Evolutionary conservation across 805 yeast genomes (phyloP), one percentile per base, ranked within the genome.

Genomic region (Metschnikowia cubensis): DNA sequence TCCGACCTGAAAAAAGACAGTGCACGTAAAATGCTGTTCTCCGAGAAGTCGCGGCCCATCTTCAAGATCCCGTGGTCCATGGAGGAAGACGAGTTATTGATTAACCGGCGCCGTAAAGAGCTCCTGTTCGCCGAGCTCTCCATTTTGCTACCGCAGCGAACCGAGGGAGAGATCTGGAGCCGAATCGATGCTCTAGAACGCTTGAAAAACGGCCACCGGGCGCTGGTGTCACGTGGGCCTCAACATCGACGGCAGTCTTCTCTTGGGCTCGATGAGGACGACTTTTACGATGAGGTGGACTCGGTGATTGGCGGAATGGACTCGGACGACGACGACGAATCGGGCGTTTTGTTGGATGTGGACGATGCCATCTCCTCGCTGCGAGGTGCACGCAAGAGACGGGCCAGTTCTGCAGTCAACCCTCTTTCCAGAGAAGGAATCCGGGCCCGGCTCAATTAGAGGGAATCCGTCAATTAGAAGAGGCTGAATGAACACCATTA

Each of bases 61-160:
- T 62, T 63, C 51, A 54, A 59, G 42, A 65, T 73, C 35, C 75
- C 79, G 1, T 79, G 83, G 83, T 67, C 79, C 2, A 67, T 70
- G 59, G 94, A 87, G 47, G 96, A 89, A 65, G 96, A 89, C 66
- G 86, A 83, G 53, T 64, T 89, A 35, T 59, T 81, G 39, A 76
- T 77, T 42, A 73, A 79, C 51, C 71, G 86, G 46, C 67, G 80
- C 8, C 69, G 78, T 45, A 70, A 82, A 55, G 85, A 84, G 49
- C 68, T 89, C 37, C 78, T 85, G 33, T 75, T 85, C 59, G 85
- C 84, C 15, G 96, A 89, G 66, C 70, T 89, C 35, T 77, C 85
- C 14, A 83, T 89, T 33, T 67, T 89, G 47, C 70, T 89, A 39
- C 92, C 94, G 14, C 78, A 77, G 50, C 79, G 89, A 55, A 75